Conservation (phyloP, 2,329 filamentous ascomycete genomes). For the Penicillium sumatraense region DNA sequence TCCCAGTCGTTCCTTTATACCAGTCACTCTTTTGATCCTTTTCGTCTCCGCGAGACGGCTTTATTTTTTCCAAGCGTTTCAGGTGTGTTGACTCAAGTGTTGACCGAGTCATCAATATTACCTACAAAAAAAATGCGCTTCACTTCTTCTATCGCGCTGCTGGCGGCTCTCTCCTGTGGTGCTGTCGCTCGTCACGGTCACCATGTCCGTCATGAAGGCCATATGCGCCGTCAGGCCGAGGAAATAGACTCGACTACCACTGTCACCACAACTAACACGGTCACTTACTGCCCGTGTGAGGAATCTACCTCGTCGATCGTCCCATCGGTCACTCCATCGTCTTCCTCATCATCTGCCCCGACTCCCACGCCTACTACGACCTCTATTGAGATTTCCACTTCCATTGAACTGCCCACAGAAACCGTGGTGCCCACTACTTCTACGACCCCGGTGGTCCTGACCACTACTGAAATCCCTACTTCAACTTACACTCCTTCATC, state of each 20-base stretch:
- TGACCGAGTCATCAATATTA: constrained; percentile 10
- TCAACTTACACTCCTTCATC: constrained; percentile 7
- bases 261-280: constrained; percentile 12
- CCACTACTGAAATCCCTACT: constrained; percentile 7
- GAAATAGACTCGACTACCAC: constrained; percentile 5
- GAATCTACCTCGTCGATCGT: constrained; percentile 6
- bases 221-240: constrained; percentile 19
- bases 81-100: neutral
- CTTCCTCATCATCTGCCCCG: neutral
- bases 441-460: neutral
- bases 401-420: constrained; percentile 1
- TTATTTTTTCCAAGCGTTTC: neutral
- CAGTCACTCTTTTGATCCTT: constrained; percentile 1
- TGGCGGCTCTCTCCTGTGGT: constrained; percentile 35
- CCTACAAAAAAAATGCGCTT: constrained; percentile 29
- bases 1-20: constrained; percentile 4
- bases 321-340: neutral
- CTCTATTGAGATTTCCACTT: neutral
- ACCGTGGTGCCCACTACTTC: neutral
- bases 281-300: constrained; percentile 15
- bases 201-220: constrained; percentile 18
- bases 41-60: neutral
- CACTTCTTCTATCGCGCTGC: constrained; percentile 35
- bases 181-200: constrained; percentile 23
- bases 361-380: constrained; percentile 1